phyloP scores from a whole-genome alignment of 345 rosid species.

The Pistacia integerrima region DNA sequence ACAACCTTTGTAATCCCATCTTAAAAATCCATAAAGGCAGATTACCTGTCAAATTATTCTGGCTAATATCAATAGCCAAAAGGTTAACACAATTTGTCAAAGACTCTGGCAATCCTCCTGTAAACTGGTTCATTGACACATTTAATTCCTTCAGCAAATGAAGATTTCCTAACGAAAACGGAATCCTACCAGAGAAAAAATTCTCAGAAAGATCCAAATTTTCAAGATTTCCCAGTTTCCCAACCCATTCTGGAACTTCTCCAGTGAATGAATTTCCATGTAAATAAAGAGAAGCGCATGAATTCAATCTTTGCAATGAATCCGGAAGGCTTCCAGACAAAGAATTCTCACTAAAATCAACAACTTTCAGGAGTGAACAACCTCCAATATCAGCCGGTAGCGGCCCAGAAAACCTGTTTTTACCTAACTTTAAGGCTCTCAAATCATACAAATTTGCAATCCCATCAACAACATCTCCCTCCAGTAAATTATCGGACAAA shows the following conservation, averaged over 20 bases:
- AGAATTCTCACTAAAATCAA: constrained; percentile 71
- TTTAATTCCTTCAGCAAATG: constrained; percentile 59
- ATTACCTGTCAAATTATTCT: constrained; percentile 60
- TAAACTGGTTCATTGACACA: constrained; percentile 62
- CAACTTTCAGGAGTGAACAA: constrained; percentile 46
- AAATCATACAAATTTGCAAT: constrained; percentile 58
- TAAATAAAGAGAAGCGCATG: constrained; percentile 52
- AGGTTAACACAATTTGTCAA: constrained; percentile 60
- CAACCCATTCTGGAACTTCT: constrained; percentile 73
- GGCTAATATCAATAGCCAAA: constrained; percentile 69
- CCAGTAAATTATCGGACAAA: constrained; percentile 64
- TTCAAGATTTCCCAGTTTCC: constrained; percentile 57
- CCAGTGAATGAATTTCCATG: constrained; percentile 61
- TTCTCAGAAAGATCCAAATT: constrained; percentile 84
- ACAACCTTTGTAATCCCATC: constrained; percentile 29
- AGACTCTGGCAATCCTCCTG: constrained; percentile 63
- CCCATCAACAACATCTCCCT: constrained; percentile 64
- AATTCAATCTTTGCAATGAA: constrained; percentile 55
- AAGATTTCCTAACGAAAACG: constrained; percentile 67
- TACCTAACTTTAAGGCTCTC: constrained; percentile 48
- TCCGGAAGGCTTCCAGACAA: constrained; percentile 71
- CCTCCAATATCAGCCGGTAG: constrained; percentile 70
- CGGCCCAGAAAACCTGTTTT: constrained; percentile 61
- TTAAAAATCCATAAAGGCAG: constrained; percentile 62
- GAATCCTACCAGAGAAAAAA: constrained; percentile 55